Conservation (phyloP, 169 alveolate genomes). For the Plasmodium relictum region DNA sequence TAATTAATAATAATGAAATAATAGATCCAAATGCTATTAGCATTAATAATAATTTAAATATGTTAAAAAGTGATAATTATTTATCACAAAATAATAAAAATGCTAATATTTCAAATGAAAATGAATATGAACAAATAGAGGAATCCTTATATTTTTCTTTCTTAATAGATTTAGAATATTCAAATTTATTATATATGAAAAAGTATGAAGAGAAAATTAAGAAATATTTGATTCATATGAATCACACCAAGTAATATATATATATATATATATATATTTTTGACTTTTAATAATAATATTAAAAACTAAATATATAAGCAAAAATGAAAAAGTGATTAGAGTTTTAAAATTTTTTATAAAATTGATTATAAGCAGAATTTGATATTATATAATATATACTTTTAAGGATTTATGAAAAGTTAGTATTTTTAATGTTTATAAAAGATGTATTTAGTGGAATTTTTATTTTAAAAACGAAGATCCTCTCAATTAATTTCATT, state of each 20-base stretch:
- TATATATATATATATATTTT: neutral
- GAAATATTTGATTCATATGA: conserved; percentile 24
- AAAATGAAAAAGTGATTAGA: too few relatives aligned
- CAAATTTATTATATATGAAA: conserved; percentile 71
- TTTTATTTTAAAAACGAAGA: too few relatives aligned
- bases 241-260: neutral
- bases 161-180: conserved; percentile 64
- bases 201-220: conserved; percentile 59
- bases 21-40: neutral
- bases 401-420: too few relatives aligned
- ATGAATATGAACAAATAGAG: neutral
- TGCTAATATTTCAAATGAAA: neutral
- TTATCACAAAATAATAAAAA: neutral
- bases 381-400: too few relatives aligned
- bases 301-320: too few relatives aligned
- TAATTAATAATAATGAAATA: neutral
- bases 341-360: too few relatives aligned
- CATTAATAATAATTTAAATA: neutral
- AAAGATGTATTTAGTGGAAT: too few relatives aligned
- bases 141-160: conserved; percentile 56
- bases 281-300: too few relatives aligned
- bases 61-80: too few relatives aligned
- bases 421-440: too few relatives aligned
- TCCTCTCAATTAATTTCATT: too few relatives aligned
- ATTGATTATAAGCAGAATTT: too few relatives aligned